Evolutionary conservation across 2,329 filamentous ascomycete genomes (phyloP).

Genomic region (Verticillium longisporum): DNA sequence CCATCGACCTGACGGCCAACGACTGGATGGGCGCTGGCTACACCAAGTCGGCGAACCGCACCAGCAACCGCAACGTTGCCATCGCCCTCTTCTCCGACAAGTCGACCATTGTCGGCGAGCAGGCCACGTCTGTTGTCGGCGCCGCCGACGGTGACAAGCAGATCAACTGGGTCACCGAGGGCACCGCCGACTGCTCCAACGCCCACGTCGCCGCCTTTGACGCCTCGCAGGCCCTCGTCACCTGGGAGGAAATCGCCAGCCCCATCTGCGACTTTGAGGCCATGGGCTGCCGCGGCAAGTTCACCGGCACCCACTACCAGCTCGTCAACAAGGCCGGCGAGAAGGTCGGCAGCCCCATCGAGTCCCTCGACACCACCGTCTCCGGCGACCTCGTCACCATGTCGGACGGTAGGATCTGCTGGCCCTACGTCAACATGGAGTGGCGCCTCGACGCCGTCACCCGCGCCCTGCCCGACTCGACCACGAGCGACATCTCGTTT

Average conservation of each 20-base stretch:
- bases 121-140: constrained; percentile 48
- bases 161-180: constrained; percentile 50
- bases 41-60: constrained; percentile 43
- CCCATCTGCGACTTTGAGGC: constrained; percentile 49
- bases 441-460: constrained; percentile 37
- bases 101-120: constrained; percentile 43
- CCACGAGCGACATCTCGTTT: constrained; percentile 63
- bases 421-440: constrained; percentile 51
- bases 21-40: constrained; percentile 52
- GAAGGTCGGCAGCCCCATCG: constrained; percentile 43
- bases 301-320: constrained; percentile 54
- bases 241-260: constrained; percentile 54
- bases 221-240: constrained; percentile 42
- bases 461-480: constrained; percentile 30
- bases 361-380: constrained; percentile 47
- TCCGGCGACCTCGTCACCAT: constrained; percentile 57
- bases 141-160: constrained; percentile 47
- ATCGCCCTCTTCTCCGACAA: constrained; percentile 51
- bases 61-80: constrained; percentile 52
- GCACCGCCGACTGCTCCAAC: constrained; percentile 47
- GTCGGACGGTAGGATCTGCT: constrained; percentile 52
- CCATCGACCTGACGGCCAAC: constrained; percentile 45
- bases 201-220: constrained; percentile 52
- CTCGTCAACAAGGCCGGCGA: constrained; percentile 42
- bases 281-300: constrained; percentile 53